These are phyloP conservation scores for Capsicum chinense DNA, from an alignment of 257 asterid species.

Conservation along the genomic window DNA sequence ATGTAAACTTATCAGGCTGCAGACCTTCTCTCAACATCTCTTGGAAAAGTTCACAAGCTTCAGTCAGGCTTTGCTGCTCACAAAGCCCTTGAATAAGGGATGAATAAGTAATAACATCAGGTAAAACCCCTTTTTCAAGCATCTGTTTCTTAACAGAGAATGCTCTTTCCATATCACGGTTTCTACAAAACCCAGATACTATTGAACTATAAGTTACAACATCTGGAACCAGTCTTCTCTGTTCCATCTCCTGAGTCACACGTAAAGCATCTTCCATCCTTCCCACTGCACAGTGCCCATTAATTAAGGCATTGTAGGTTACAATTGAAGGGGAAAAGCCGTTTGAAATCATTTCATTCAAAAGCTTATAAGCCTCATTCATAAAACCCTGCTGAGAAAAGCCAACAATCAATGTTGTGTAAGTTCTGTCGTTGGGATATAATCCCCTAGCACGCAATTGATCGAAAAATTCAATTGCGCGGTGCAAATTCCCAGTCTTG, in stretches of 20 bases:
- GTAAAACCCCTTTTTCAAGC: conserved; percentile 66
- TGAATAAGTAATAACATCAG: conserved; percentile 77
- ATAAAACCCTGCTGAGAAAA: conserved; percentile 77
- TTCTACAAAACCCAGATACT: conserved; percentile 66
- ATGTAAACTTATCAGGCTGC: conserved; percentile 76
- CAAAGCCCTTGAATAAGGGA: conserved; percentile 86
- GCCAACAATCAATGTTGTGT: conserved; percentile 81
- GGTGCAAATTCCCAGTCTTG: conserved; percentile 61
- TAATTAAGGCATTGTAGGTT: conserved; percentile 78
- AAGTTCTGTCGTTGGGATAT: conserved; percentile 77
- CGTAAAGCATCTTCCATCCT: conserved; percentile 59
- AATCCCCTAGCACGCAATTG: conserved; percentile 74
- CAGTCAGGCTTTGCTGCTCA: conserved; percentile 57
- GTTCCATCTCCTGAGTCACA: conserved; percentile 55
- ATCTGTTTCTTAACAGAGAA: conserved; percentile 68
- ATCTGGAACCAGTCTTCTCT: conserved; percentile 65
- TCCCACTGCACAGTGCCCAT: conserved; percentile 78
- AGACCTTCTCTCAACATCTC: conserved; percentile 68
- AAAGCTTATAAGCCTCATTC: conserved; percentile 66
- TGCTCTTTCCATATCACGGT: conserved; percentile 64
- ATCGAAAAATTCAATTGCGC: conserved; percentile 75
- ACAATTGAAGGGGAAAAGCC: conserved; percentile 72
- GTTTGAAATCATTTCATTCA: conserved; percentile 57
- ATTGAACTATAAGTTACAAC: conserved; percentile 82
- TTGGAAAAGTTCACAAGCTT: conserved; percentile 69